Conservation (phyloP, 2,329 filamentous ascomycete genomes). For the Fusarium anguioides region DNA sequence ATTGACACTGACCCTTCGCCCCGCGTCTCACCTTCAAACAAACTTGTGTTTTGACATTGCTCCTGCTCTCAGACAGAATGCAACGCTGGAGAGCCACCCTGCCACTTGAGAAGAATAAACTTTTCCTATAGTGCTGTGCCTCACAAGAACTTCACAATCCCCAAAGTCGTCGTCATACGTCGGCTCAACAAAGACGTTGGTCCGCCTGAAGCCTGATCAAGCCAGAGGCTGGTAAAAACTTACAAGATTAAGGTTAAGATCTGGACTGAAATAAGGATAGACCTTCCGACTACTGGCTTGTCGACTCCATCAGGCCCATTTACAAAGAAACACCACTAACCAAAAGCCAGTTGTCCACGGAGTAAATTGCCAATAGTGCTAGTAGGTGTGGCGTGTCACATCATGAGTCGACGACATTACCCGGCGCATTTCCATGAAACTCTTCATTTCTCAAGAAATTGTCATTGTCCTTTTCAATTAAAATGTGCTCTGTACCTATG, state of each 20-base stretch:
- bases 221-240: conserved; percentile 7
- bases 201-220: not conserved
- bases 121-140: conserved; percentile 12
- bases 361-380: conserved; percentile 11
- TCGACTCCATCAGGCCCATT: not conserved
- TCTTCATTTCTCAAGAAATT: conserved; percentile 32
- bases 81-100: conserved; percentile 10
- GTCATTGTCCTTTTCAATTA: conserved; percentile 34
- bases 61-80: conserved; percentile 19
- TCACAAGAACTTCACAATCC: not conserved
- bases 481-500: conserved; percentile 33
- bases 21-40: conserved; percentile 34
- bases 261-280: conserved; percentile 22
- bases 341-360: not conserved
- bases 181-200: conserved; percentile 5
- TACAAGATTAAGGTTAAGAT: conserved; percentile 27
- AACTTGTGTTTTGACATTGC: conserved; percentile 10
- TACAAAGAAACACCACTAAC: not conserved
- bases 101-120: conserved; percentile 1
- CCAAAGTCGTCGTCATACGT: not conserved
- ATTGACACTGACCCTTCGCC: conserved; percentile 7
- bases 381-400: conserved; percentile 10
- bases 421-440: conserved; percentile 1
- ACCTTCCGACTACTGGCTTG: not conserved
- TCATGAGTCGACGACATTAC: conserved; percentile 1